Conservation (phyloP, 768 basidiomycete genomes). For the Crassisporium funariophilum region DNA sequence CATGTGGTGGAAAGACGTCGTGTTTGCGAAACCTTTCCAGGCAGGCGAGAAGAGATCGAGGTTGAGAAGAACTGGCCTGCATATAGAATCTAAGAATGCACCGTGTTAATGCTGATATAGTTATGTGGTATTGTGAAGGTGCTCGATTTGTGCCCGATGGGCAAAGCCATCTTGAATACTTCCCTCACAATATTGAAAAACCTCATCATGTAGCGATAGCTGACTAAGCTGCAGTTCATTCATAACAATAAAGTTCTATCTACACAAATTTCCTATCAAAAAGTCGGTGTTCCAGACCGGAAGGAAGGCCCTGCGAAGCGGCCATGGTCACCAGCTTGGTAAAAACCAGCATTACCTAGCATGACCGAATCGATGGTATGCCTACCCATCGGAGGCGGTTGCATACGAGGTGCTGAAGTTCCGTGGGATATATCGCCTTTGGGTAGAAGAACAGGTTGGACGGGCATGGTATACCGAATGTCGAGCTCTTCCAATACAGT, state of each 20-base stretch:
- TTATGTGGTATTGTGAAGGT: no score
- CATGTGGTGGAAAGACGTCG: conserved; percentile 36
- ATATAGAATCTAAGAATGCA: conserved; percentile 1
- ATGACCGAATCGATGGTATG: conserved; percentile 9
- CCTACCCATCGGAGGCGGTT: conserved; percentile 16
- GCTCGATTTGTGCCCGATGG: no score
- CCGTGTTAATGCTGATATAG: neutral
- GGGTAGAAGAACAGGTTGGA: conserved; percentile 70
- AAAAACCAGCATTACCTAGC: conserved; percentile 29
- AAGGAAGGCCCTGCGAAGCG: conserved; percentile 20
- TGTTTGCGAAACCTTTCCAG: conserved; percentile 43
- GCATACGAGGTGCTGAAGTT: conserved; percentile 9
- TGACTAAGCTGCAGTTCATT: no score
- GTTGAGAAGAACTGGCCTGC: conserved; percentile 16
- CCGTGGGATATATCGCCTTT: conserved; percentile 20
- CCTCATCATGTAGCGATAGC: no score
- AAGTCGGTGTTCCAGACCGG: conserved; percentile 18
- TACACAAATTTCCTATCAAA: conserved; percentile 2
- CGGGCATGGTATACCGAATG: conserved; percentile 66
- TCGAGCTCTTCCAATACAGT: conserved; percentile 73
- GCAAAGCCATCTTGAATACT: no score
- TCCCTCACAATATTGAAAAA: no score
- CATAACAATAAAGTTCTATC: no score
- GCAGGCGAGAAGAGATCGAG: conserved; percentile 41
- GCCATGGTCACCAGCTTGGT: conserved; percentile 24